These are phyloP conservation scores for Cladosporium phlei DNA, from an alignment of 2,329 filamentous ascomycete species.

Conservation along the genomic window DNA sequence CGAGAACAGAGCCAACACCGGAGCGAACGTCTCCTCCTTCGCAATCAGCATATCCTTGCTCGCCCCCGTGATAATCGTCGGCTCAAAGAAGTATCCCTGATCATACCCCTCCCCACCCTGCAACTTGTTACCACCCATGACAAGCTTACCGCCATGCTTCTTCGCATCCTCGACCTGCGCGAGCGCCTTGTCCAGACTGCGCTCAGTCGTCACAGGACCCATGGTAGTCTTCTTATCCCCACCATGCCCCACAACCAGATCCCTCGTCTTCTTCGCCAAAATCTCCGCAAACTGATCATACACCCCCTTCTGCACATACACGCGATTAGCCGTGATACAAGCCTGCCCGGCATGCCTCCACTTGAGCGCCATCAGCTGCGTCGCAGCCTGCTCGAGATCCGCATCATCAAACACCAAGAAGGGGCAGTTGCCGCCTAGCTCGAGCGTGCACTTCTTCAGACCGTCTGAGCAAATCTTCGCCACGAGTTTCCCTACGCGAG, in stretches of 20 bases:
- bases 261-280: constrained; percentile 49
- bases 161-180: constrained; percentile 51
- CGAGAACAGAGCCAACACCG: constrained; percentile 11
- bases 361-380: constrained; percentile 47
- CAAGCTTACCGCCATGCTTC: constrained; percentile 12
- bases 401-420: constrained; percentile 63
- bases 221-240: constrained; percentile 53
- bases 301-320: constrained; percentile 60
- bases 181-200: constrained; percentile 53
- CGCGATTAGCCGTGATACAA: constrained; percentile 61
- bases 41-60: constrained; percentile 13
- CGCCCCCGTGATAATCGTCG: constrained; percentile 13
- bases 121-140: constrained; percentile 14
- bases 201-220: constrained; percentile 55
- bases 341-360: constrained; percentile 60
- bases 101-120: constrained; percentile 15
- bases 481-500: constrained; percentile 58
- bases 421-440: constrained; percentile 62
- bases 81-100: constrained; percentile 17
- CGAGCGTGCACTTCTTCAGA: constrained; percentile 61
- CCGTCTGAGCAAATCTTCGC: constrained; percentile 56
- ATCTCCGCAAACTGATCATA: constrained; percentile 57
- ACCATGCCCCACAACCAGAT: constrained; percentile 59
- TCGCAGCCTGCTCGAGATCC: constrained; percentile 53
- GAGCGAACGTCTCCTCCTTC: constrained; percentile 16